Evolutionary conservation across 192 early-diverging fungal genomes (phyloP), one percentile per base, ranked within the genome.

Genomic region (Umbelopsis isabellina): DNA sequence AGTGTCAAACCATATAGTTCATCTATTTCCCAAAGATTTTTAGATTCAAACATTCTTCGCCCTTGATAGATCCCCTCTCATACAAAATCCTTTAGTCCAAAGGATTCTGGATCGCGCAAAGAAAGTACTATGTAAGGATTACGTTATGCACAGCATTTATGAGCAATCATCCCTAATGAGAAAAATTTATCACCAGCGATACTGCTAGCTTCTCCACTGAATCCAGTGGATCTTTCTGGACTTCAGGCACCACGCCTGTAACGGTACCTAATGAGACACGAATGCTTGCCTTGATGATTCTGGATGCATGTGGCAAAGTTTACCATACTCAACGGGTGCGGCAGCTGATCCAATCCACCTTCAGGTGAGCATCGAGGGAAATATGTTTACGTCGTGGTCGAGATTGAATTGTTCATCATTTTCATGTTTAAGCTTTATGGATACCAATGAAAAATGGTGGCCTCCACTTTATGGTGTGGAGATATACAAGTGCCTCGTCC

Each of bases 221-320:
- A 8, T 61, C 55, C 9, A 61, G 55, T 35, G 55, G 55, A 13
- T 61, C 55, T 4, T 25, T 61, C 11, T 61, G 55, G 55, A 30
- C 55, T 30, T 61, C 55, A 25, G 33, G 27, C 27, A 27, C 27
- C 25, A 61, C 55, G 12, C 55, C 55, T 33, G 55, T 61, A 18
- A 37, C 55, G 13, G 55, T 61, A 2, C 55, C 55, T 11, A 61
- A 61, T 12, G 55, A 61, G 33, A 35, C 55, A 16, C 27, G 55
- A 4, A 61, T 61, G 55, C 16, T 61, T 2, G 55, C 55, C 16
- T 6, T 61, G 30, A 61, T 30, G 25, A 61, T 61, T 33, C 8
- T 61, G 55, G 30, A 61, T 35, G 55, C 27, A 37, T 61, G 55
- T n/a, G 55, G 55, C 27, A 61, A 61, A 12, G 25, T 61, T 16